These are phyloP conservation scores for Drosera capensis DNA, from an alignment of 148 eudicot species.

Conservation along the genomic window DNA sequence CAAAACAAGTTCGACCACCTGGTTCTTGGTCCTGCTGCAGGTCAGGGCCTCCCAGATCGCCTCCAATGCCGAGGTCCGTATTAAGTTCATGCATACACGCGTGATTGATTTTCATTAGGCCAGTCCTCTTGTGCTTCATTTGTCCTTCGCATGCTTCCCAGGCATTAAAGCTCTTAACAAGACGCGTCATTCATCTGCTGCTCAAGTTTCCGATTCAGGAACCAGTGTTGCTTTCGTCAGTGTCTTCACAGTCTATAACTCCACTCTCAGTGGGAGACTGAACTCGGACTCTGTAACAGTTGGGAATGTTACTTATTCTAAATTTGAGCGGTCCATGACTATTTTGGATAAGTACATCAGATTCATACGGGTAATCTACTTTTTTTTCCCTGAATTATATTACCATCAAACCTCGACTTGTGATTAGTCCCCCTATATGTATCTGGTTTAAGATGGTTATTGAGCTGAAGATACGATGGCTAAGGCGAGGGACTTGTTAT, in stretches of 20 bases:
- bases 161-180: constrained; percentile 68
- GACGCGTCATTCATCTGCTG: constrained; percentile 24
- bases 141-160: constrained; percentile 20
- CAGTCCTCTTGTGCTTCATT: background rate
- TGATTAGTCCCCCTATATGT: background rate
- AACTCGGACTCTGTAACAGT: constrained; percentile 37
- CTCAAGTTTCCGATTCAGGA: constrained; percentile 17
- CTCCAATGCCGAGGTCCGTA: constrained; percentile 73
- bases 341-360: constrained; percentile 49
- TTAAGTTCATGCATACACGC: background rate
- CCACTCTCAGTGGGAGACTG: constrained; percentile 23
- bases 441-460: no score
- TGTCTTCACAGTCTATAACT: constrained; percentile 56
- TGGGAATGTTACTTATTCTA: constrained; percentile 59
- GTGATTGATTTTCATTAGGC: background rate
- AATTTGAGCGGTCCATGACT: constrained; percentile 82
- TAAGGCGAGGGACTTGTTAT: no score
- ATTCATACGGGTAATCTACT: constrained; percentile 70
- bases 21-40: constrained; percentile 80
- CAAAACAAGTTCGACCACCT: constrained; percentile 49
- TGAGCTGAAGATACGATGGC: no score
- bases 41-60: constrained; percentile 69
- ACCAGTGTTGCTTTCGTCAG: constrained; percentile 50
- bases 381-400: background rate
- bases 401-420: background rate